A percentile compares a stretch with the other conserved stretches of the same genome.
These are phyloP conservation scores for Candida hungchunana DNA, from an alignment of 805 yeast species.

Conservation along the genomic window DNA sequence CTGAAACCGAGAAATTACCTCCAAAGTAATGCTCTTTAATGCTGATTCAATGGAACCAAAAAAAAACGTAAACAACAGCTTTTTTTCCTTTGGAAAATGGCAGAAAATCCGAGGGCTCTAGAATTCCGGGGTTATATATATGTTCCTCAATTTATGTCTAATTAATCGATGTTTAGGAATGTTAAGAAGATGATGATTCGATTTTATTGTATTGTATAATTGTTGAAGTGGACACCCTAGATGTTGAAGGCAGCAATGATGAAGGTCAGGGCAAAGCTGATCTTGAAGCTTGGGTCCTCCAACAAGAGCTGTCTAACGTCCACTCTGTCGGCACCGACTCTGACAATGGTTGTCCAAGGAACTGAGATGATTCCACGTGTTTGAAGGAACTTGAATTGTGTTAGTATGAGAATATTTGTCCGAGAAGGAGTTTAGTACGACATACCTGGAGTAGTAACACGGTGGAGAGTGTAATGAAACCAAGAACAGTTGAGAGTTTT, in stretches of 20 bases:
- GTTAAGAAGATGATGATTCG: too few species aligned
- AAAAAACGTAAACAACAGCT: constrained; percentile 1
- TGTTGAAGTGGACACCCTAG: too few species aligned
- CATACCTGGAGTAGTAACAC: constrained; percentile 30
- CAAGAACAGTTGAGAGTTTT: constrained; percentile 50
- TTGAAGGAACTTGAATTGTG: constrained; percentile 44
- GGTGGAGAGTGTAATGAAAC: constrained; percentile 44
- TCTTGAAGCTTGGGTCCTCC: constrained; percentile 56
- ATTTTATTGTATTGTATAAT: too few species aligned
- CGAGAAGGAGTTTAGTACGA: not conserved
- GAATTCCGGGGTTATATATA: not conserved
- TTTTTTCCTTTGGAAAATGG: constrained; percentile 1
- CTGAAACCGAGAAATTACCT: too few species aligned
- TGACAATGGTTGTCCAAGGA: constrained; percentile 34
- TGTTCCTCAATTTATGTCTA: too few species aligned
- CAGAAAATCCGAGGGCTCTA: not conserved
- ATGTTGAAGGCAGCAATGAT: constrained; percentile 56
- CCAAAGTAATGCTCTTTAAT: not conserved
- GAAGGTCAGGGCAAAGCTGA: constrained; percentile 51
- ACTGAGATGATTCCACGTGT: constrained; percentile 49
- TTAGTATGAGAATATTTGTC: constrained; percentile 2
- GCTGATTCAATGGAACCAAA: not conserved
- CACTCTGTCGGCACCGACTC: constrained; percentile 35
- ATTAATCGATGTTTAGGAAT: too few species aligned
- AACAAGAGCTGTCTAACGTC: constrained; percentile 49